Evolutionary conservation across 2,329 filamentous ascomycete genomes (phyloP), one percentile per base, ranked within the genome.

Genomic region (Fusarium kyushuense): DNA sequence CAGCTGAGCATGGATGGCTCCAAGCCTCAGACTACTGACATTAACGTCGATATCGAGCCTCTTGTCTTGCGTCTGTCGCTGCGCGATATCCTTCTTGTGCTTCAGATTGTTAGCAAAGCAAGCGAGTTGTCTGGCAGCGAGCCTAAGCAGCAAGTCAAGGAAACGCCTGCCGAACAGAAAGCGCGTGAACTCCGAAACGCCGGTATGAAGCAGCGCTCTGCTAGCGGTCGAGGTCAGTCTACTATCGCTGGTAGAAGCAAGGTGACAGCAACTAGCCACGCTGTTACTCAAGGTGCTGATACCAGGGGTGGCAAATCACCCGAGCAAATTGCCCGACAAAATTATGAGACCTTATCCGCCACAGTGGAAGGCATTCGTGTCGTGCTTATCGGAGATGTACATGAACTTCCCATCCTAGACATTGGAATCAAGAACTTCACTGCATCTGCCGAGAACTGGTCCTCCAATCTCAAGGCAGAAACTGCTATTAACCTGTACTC

Each of bases 371-470:
- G 96, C 16, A 87, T 99, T 65, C 90, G 96, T 63, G 88, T 99
- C 4, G 93, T 99, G 16, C 84, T 99, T 17, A 97, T 99, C 73
- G 96, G 96, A 11, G 96, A 99, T 74, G 82, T 96, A 5, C 96
- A 99, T 75, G 96, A 99, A 80, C 84, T 99, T 72, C 96, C 96
- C 4, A 92, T 99, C 62, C 84, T 99, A 6, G 96, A 99, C 76
- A 89, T 96, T 79, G 97, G 93, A 69, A 89, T 99, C 73, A 97
- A 97, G 80, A 90, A 90, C 54, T 98, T 98, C 75, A 92, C 89
- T 7, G 87, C 95, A 4, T 89, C 91, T 45, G 92, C 96, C 6
- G 89, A 91, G 69, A 93, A 99, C 76, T 99, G 96, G 96, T 95
- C 95, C 2, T 90, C 90, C 7, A 91, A 90, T 23, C 85, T 99